Percentiles rank a stretch among this genome's conserved stretches.
phyloP scores from a whole-genome alignment of 164 flowering plant species.

The Vitis amurensis region DNA sequence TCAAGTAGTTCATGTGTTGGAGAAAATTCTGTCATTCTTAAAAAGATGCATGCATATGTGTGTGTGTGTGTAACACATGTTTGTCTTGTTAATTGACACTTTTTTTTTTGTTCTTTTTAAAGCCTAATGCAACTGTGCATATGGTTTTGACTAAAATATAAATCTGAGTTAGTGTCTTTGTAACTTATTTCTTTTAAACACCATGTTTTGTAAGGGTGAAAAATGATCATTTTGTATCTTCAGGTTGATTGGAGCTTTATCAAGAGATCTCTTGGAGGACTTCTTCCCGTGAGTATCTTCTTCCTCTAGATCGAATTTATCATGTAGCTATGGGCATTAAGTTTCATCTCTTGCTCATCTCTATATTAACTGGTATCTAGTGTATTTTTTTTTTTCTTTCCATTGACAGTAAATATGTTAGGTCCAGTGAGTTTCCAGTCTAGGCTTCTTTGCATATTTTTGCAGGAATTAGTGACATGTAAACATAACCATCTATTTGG shows the following conservation, averaged over 20 bases:
- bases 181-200: neutral
- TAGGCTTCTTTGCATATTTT: neutral
- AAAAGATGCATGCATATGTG: too few species aligned
- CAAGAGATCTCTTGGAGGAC: conserved; percentile 84
- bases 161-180: neutral
- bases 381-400: too few species aligned
- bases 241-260: conserved; percentile 87
- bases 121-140: too few species aligned
- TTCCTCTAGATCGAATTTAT: conserved; percentile 1
- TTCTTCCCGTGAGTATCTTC: conserved; percentile 73
- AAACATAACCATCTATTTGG: neutral
- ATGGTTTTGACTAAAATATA: too few species aligned
- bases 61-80: too few species aligned
- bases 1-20: too few species aligned
- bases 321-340: neutral
- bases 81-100: too few species aligned
- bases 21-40: too few species aligned
- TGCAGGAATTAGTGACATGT: neutral
- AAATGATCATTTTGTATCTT: conserved; percentile 2
- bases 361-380: neutral
- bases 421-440: neutral
- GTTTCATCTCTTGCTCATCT: neutral
- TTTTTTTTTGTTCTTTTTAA: too few species aligned
- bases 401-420: neutral
- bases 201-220: neutral